Evolutionary conservation across 1,139 yeast species (phyloP), one percentile per base, ranked within the genome.

Genomic region (Pichia sp.): DNA sequence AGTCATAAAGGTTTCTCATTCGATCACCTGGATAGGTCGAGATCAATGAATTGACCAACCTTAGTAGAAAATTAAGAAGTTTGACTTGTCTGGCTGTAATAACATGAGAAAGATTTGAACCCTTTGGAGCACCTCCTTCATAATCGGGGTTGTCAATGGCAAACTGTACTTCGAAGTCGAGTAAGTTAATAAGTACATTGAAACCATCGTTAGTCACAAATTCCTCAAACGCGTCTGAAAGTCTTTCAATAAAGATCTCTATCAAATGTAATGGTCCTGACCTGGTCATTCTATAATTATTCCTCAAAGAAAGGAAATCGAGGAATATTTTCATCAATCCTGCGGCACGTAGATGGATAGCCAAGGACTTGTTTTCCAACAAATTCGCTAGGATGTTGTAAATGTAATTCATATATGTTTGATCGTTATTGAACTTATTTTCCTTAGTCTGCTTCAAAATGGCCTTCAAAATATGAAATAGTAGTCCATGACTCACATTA

Each of bases 1-100:
- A 88, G 66, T 92, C 98, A 64, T 90, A 87, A 53, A 92, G 71
- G 60, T 89, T 90, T 65, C 97, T 81, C 61, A 90, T 79, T 56
- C 95, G 77, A 67, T 90, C 97, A 36, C 96, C 95, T 16, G 87
- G 80, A 55, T 89, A 90, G 41, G 85, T 78, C 57, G 81, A 83
- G 47, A 92, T 77, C 50, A 90, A 73, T 58, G 84, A 80, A 19
- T 83, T 72, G 0, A 85, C 83, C 45, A 90, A 77, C 58, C 83
- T 86, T 65, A 90, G 59, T 40, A 77, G 57, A 50, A 80, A 77
- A 54, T 80, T 72, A 32, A 85, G 73, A 59, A 78, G 77, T 47
- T 80, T 82, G 5, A 87, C 82, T 62, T 88, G 90, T 59, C 84
- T 76, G 63, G 81, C 85, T 3, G 86, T 76, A 42, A 88, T 80